Conservation (phyloP, 805 yeast genomes). For the Metschnikowia baotianmanensis region DNA sequence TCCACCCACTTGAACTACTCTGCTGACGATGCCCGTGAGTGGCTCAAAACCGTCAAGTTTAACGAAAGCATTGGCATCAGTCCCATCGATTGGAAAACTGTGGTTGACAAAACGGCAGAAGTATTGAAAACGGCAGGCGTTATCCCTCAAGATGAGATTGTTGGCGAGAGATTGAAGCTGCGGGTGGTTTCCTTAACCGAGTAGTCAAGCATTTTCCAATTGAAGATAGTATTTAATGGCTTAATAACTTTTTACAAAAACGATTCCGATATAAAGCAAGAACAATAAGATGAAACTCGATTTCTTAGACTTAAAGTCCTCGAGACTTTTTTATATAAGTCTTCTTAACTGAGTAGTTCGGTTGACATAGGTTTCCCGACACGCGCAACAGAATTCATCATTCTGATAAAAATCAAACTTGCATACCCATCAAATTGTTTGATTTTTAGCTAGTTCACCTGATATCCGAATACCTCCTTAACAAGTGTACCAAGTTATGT, state of each 20-base stretch:
- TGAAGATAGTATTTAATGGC: too few relatives aligned
- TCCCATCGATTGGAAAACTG: conserved; percentile 46
- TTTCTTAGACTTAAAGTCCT: too few relatives aligned
- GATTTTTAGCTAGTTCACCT: too few relatives aligned
- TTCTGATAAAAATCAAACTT: too few relatives aligned
- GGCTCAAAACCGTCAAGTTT: conserved; percentile 80
- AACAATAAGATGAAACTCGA: not conserved
- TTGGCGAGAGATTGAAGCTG: conserved; percentile 28
- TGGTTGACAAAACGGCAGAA: conserved; percentile 53
- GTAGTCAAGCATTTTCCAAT: not conserved
- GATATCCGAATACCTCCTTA: too few relatives aligned
- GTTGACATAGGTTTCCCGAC: too few relatives aligned
- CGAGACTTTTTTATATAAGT: too few relatives aligned
- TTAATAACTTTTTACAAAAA: not conserved
- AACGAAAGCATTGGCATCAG: conserved; percentile 37
- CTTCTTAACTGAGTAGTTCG: too few relatives aligned
- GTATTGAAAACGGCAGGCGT: conserved; percentile 68
- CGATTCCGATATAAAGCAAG: not conserved
- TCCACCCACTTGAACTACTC: conserved; percentile 70
- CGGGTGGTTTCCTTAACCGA: conserved; percentile 14
- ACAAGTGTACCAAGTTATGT: too few relatives aligned
- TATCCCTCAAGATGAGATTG: conserved; percentile 29
- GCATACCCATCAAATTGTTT: too few relatives aligned
- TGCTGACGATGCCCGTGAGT: conserved; percentile 70
- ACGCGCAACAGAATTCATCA: too few relatives aligned